phyloP scores from a whole-genome alignment of 176 grass and related monocot genomes.

The Stipa capillata region DNA sequence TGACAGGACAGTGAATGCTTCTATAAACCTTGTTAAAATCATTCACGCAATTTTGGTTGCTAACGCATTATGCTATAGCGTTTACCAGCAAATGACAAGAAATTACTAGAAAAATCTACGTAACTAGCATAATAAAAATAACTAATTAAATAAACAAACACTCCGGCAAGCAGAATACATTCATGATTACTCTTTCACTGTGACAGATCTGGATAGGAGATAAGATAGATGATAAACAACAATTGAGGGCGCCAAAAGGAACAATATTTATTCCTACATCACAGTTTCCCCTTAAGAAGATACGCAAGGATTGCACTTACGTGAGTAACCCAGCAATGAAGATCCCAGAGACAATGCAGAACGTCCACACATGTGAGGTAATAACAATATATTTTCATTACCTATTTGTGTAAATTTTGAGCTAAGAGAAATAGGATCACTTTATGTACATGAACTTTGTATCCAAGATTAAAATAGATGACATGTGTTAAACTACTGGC shows the following conservation, averaged over 20 bases:
- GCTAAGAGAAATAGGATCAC: not conserved
- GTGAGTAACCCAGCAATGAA: slow-evolving; percentile 67
- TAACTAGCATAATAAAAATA: not conserved
- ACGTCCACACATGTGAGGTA: slow-evolving; percentile 83
- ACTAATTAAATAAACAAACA: not conserved
- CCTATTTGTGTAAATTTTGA: not conserved
- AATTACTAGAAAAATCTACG: not conserved
- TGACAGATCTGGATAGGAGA: slow-evolving; percentile 77
- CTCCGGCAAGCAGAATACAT: not conserved
- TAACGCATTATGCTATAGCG: not conserved
- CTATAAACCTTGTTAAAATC: not conserved
- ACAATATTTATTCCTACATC: slow-evolving; percentile 58
- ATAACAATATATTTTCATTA: not conserved
- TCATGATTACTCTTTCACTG: slow-evolving; percentile 1
- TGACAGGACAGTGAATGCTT: not conserved
- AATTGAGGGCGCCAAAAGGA: slow-evolving; percentile 50
- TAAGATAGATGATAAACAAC: slow-evolving; percentile 52
- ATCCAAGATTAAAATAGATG: not conserved
- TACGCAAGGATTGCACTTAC: slow-evolving; percentile 69
- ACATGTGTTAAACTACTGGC: not conserved
- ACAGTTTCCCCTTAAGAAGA: slow-evolving; percentile 63
- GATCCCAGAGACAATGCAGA: slow-evolving; percentile 58
- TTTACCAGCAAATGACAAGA: not conserved
- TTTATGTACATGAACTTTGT: not conserved
- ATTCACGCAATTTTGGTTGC: not conserved